phyloP scores from a whole-genome alignment of 495 filamentous ascomycete genomes.

The Geoglossum glabrum region DNA sequence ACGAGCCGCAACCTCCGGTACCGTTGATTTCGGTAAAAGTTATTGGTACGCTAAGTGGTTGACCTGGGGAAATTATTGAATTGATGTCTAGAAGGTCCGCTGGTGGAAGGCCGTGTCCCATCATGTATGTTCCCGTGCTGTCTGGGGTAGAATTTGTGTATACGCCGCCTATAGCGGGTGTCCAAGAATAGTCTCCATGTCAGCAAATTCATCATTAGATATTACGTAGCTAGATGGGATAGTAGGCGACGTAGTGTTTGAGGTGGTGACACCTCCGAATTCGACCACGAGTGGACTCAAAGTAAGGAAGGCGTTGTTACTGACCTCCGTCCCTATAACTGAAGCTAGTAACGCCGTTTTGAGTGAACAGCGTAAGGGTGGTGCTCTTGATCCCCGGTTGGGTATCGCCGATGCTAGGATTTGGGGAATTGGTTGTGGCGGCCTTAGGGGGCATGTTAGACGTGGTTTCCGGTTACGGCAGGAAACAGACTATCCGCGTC shows the following conservation, averaged over 20 bases:
- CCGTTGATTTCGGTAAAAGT: constrained; percentile 12
- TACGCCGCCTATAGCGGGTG: constrained; percentile 10
- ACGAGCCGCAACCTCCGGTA: constrained; percentile 14
- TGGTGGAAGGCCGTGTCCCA: constrained; percentile 15
- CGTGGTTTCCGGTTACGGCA: not conserved
- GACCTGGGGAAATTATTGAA: constrained; percentile 10
- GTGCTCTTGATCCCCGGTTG: constrained; percentile 17
- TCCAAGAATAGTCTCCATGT: constrained; percentile 19
- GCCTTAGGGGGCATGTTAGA: constrained; percentile 7
- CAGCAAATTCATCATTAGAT: constrained; percentile 18
- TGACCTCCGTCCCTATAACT: constrained; percentile 18
- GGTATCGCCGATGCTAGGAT: constrained; percentile 12
- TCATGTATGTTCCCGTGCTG: constrained; percentile 8
- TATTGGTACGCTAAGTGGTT: constrained; percentile 13
- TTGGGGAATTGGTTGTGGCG: constrained; percentile 16
- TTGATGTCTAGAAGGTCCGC: constrained; percentile 13
- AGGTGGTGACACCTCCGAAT: constrained; percentile 20
- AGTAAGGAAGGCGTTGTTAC: constrained; percentile 12
- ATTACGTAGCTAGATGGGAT: constrained; percentile 16
- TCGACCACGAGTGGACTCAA: constrained; percentile 16
- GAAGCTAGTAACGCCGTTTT: constrained; percentile 17
- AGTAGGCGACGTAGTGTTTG: constrained; percentile 10
- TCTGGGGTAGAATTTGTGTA: constrained; percentile 14
- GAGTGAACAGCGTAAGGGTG: constrained; percentile 13
- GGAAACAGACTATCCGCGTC: not conserved